Evolutionary conservation across 371 early-diverging fungal species (phyloP).

Genomic region (Umbelopsis sp.): DNA sequence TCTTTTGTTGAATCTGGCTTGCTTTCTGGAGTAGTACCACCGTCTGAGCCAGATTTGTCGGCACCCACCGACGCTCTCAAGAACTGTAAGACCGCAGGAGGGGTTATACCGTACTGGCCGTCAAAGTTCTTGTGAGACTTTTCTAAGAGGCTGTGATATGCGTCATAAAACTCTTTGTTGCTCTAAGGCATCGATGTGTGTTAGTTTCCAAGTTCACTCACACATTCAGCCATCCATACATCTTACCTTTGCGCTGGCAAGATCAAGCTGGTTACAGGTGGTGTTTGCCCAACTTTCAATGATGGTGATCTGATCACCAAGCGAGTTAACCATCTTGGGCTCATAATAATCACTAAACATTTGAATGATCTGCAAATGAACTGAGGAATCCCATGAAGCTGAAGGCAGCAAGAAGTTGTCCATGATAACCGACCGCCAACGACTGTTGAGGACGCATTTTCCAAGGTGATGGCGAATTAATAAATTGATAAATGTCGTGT

Average conservation of each 20-base stretch:
- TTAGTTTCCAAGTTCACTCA: no score
- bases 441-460: slow-evolving; percentile 40
- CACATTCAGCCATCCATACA: not conserved
- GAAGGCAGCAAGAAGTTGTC: slow-evolving; percentile 49
- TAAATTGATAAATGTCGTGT: slow-evolving; percentile 48
- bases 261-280: slow-evolving; percentile 22
- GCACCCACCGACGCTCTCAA: slow-evolving; percentile 3
- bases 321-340: slow-evolving; percentile 27
- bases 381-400: slow-evolving; percentile 41
- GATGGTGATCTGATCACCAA: slow-evolving; percentile 36
- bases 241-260: slow-evolving; percentile 38
- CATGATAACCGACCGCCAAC: slow-evolving; percentile 49
- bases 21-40: not conserved
- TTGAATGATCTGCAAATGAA: slow-evolving; percentile 46
- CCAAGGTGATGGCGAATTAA: slow-evolving; percentile 44
- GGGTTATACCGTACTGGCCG: slow-evolving; percentile 40
- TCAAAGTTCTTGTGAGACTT: slow-evolving; percentile 33
- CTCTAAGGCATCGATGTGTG: slow-evolving; percentile 20
- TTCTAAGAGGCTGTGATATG: slow-evolving; percentile 31
- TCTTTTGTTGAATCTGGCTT: not conserved
- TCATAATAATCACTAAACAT: slow-evolving; percentile 49
- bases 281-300: slow-evolving; percentile 45
- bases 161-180: slow-evolving; percentile 25
- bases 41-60: not conserved
- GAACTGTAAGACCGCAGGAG: slow-evolving; percentile 34